Conservation (phyloP, 1,284 basidiomycete species). For the Leccinum laetum region DNA sequence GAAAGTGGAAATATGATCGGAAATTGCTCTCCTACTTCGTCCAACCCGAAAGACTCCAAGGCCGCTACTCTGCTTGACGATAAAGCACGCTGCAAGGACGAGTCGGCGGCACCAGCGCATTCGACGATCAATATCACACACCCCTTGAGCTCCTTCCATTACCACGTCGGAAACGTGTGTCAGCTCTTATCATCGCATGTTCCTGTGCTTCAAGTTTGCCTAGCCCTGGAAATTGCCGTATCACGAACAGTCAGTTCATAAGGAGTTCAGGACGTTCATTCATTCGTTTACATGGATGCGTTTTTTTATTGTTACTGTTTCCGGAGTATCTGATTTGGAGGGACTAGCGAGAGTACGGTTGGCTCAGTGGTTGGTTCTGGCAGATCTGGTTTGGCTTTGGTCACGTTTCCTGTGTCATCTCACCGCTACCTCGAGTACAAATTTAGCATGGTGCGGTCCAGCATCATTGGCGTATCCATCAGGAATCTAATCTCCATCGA, state of each 20-base stretch:
- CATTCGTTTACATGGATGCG: slow-evolving; percentile 65
- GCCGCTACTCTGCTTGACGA: slow-evolving; percentile 40
- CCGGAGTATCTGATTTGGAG: slow-evolving; percentile 26
- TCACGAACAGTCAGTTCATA: slow-evolving; percentile 71
- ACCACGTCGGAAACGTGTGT: slow-evolving; percentile 60
- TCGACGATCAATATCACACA: slow-evolving; percentile 52
- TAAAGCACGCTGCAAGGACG: slow-evolving; percentile 35
- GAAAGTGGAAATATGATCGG: slow-evolving; percentile 72
- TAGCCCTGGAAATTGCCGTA: slow-evolving; percentile 79
- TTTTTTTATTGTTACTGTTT: background rate
- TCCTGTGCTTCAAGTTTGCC: slow-evolving; percentile 2
- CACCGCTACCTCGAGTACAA: slow-evolving; percentile 81
- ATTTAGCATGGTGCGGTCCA: slow-evolving; percentile 61
- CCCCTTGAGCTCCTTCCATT: slow-evolving; percentile 76
- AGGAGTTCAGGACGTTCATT: slow-evolving; percentile 77
- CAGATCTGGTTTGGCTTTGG: slow-evolving; percentile 83
- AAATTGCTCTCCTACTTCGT: slow-evolving; percentile 43
- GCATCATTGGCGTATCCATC: background rate
- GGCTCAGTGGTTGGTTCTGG: slow-evolving; percentile 83
- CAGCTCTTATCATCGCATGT: background rate
- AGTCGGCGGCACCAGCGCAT: slow-evolving; percentile 15
- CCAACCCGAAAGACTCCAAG: slow-evolving; percentile 35
- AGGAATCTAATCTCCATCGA: background rate
- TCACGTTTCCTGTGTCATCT: slow-evolving; percentile 68
- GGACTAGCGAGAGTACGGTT: slow-evolving; percentile 67